A percentile compares a stretch with the other conserved stretches of the same genome.
Evolutionary conservation across 495 filamentous ascomycete genomes (phyloP).

Genomic region (Chaetomidium leptoderma): DNA sequence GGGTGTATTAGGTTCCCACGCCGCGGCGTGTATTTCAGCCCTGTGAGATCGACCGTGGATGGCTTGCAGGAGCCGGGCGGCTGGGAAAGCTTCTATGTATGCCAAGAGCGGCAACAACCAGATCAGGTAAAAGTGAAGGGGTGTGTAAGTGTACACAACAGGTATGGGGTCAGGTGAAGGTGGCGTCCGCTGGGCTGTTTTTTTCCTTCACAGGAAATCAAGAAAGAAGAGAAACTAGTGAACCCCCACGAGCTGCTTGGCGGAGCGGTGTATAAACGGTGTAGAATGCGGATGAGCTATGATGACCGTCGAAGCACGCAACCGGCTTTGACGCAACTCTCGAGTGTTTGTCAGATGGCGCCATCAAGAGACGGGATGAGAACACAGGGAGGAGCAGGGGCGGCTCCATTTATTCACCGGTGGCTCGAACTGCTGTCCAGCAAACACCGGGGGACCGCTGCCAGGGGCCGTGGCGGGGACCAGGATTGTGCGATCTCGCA

Average conservation of each 20-base stretch:
- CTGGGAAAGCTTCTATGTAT: not conserved
- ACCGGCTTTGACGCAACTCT: constrained; percentile 25
- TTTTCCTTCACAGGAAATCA: not conserved
- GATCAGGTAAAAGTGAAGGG: constrained; percentile 10
- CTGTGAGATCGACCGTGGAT: not conserved
- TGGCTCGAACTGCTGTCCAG: not conserved
- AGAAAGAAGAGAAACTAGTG: not conserved
- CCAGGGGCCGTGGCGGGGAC: not conserved
- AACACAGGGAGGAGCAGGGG: constrained; percentile 12
- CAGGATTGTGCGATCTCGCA: constrained; percentile 8
- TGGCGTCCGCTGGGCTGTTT: not conserved
- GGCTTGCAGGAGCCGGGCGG: not conserved
- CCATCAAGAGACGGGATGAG: constrained; percentile 32
- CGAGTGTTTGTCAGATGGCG: constrained; percentile 21
- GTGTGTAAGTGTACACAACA: constrained; percentile 1
- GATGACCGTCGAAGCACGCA: constrained; percentile 26
- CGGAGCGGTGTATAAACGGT: constrained; percentile 11
- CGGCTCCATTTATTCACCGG: constrained; percentile 12
- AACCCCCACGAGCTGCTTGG: constrained; percentile 9
- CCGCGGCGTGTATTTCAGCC: constrained; percentile 11
- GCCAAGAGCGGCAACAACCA: constrained; percentile 13
- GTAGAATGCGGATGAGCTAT: not conserved
- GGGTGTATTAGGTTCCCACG: constrained; percentile 5
- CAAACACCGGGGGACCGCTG: constrained; percentile 8
- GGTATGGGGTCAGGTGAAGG: not conserved